Percentiles rank a stretch among this genome's conserved stretches.
Conservation (phyloP, 345 rosid genomes). For the Triadica sebifera region DNA sequence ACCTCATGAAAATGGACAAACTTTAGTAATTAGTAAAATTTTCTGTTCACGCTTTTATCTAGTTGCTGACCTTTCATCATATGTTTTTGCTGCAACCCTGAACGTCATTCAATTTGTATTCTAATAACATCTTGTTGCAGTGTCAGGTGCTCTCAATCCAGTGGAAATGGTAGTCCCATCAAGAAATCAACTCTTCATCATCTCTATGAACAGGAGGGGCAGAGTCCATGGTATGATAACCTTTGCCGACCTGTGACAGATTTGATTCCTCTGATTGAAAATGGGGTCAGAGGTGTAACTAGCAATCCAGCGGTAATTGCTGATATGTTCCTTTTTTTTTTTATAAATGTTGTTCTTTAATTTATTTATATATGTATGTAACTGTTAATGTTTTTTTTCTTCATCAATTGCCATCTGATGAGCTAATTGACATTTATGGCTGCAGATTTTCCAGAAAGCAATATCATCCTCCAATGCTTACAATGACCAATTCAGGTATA, state of each 20-base stretch:
- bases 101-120: not conserved
- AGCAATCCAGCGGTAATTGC: slow-evolving; percentile 92
- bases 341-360: not conserved
- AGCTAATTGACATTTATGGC: not conserved
- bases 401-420: not conserved
- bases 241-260: slow-evolving; percentile 94
- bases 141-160: slow-evolving; percentile 61
- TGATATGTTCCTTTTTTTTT: not conserved
- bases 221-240: slow-evolving; percentile 99
- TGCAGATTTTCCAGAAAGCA: slow-evolving; percentile 98
- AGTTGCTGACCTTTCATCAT: not conserved
- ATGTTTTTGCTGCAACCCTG: no score
- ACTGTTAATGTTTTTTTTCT: not conserved
- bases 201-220: slow-evolving; percentile 91
- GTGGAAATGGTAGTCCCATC: slow-evolving; percentile 53
- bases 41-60: not conserved
- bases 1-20: not conserved
- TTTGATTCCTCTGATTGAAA: slow-evolving; percentile 74
- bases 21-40: not conserved
- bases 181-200: slow-evolving; percentile 82
- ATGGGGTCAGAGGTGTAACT: slow-evolving; percentile 97
- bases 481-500: slow-evolving; percentile 91
- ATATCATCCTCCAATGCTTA: slow-evolving; percentile 94
- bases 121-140: slow-evolving; percentile 35
- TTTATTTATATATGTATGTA: not conserved